Conservation (phyloP, 208 protist genomes). For the Leishmania aethiopica region DNA sequence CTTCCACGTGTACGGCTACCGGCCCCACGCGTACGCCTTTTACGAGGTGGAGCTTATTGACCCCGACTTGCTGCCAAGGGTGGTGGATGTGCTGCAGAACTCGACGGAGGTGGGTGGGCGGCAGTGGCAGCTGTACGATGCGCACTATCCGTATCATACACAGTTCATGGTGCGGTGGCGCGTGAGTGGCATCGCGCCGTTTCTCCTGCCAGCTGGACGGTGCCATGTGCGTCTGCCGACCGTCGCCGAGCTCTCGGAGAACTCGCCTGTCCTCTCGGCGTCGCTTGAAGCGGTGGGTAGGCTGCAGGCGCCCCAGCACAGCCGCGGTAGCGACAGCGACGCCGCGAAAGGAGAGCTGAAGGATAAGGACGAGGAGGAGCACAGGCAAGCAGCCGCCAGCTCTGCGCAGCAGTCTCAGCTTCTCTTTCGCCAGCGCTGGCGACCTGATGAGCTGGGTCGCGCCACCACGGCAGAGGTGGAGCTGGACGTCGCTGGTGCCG, state of each 20-base stretch:
- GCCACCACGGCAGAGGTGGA: conserved; percentile 58
- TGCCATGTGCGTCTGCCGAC: conserved; percentile 36
- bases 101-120: conserved; percentile 53
- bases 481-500: conserved; percentile 43
- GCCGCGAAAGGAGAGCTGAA: background rate
- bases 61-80: conserved; percentile 33
- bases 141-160: conserved; percentile 59
- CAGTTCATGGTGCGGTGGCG: conserved; percentile 82
- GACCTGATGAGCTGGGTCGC: conserved; percentile 37
- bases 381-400: background rate
- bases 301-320: background rate
- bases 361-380: background rate
- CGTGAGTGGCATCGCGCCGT: conserved; percentile 62
- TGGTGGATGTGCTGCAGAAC: conserved; percentile 54
- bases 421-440: conserved; percentile 16
- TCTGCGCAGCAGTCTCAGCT: background rate
- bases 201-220: conserved; percentile 31
- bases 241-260: conserved; percentile 11
- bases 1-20: conserved; percentile 83
- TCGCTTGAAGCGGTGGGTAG: background rate
- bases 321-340: background rate
- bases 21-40: conserved; percentile 40
- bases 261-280: background rate
- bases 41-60: conserved; percentile 73
- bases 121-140: conserved; percentile 70